Conservation (phyloP, 495 filamentous ascomycete genomes). For the Cladorrhinum samala region DNA sequence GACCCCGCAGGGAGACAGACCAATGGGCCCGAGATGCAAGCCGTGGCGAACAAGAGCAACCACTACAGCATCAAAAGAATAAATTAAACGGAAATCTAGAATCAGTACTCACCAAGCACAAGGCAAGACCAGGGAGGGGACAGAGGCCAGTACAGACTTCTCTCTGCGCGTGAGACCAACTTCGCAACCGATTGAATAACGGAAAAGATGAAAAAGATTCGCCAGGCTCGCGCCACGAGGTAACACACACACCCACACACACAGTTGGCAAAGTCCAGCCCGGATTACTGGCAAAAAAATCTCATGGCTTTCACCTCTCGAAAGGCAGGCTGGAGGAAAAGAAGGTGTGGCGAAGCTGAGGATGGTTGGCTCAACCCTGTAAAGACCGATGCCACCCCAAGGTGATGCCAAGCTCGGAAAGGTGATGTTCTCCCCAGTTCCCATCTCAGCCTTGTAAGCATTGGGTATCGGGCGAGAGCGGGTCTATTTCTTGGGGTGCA, state of each 20-base stretch:
- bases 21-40: neutral
- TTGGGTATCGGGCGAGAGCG: neutral
- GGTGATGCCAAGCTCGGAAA: neutral
- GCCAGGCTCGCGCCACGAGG: neutral
- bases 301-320: too few species aligned
- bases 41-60: neutral
- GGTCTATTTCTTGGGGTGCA: neutral
- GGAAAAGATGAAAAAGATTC: neutral
- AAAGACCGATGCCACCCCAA: conserved; percentile 1
- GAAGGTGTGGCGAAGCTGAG: conserved; percentile 3
- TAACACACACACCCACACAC: too few species aligned
- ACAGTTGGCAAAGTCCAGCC: too few species aligned
- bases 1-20: conserved; percentile 1
- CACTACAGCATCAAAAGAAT: neutral
- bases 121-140: too few species aligned
- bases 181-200: neutral
- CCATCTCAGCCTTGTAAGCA: conserved; percentile 3
- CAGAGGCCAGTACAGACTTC: too few species aligned
- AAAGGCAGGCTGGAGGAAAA: neutral
- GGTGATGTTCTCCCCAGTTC: neutral
- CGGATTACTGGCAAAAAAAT: too few species aligned
- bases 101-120: neutral
- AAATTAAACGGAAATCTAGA: neutral
- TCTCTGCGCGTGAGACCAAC: too few species aligned
- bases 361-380: conserved; percentile 1